Percentiles rank a stretch among this genome's conserved stretches.
Evolutionary conservation across 1,284 basidiomycete genomes (phyloP).

Genomic region (Ceratorhiza oryzae-sativae): DNA sequence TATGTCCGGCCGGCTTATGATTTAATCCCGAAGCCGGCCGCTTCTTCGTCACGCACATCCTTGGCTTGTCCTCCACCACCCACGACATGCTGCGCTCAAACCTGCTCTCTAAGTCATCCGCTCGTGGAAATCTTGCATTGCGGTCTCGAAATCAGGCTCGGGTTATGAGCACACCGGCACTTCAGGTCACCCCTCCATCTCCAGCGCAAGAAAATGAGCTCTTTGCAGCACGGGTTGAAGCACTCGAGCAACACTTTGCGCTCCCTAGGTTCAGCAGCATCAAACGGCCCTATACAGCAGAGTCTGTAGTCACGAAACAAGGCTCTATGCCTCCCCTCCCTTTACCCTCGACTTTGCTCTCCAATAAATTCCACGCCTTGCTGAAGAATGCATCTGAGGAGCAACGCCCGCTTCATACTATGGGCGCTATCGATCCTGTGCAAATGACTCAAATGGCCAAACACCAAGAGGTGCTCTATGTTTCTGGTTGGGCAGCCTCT

Average conservation of each 20-base stretch:
- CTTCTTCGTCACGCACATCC: not conserved
- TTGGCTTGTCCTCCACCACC: slow-evolving; percentile 11
- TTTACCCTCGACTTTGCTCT: slow-evolving; percentile 76
- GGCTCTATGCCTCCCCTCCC: slow-evolving; percentile 83
- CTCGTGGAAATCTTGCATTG: slow-evolving; percentile 11
- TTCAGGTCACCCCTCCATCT: slow-evolving; percentile 29
- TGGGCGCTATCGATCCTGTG: slow-evolving; percentile 90
- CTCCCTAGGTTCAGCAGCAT: slow-evolving; percentile 76
- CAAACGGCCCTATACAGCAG: slow-evolving; percentile 80
- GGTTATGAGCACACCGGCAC: slow-evolving; percentile 29
- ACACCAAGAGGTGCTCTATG: slow-evolving; percentile 93
- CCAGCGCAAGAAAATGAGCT: slow-evolving; percentile 26
- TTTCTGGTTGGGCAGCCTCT: slow-evolving; percentile 92
- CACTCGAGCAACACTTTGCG: slow-evolving; percentile 57
- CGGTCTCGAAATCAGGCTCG: slow-evolving; percentile 24
- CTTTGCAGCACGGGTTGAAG: slow-evolving; percentile 17
- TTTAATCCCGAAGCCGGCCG: slow-evolving; percentile 13
- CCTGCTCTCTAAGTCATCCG: slow-evolving; percentile 13
- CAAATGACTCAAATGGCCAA: slow-evolving; percentile 98
- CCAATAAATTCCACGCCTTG: slow-evolving; percentile 80
- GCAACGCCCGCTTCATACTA: slow-evolving; percentile 77
- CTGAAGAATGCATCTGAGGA: slow-evolving; percentile 70
- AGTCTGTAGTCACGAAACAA: slow-evolving; percentile 84
- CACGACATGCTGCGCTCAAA: slow-evolving; percentile 34
- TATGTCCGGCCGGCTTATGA: not conserved